Base-by-base conservation (phyloP, 768 basidiomycete species). In the Boletus speciosus region DNA sequence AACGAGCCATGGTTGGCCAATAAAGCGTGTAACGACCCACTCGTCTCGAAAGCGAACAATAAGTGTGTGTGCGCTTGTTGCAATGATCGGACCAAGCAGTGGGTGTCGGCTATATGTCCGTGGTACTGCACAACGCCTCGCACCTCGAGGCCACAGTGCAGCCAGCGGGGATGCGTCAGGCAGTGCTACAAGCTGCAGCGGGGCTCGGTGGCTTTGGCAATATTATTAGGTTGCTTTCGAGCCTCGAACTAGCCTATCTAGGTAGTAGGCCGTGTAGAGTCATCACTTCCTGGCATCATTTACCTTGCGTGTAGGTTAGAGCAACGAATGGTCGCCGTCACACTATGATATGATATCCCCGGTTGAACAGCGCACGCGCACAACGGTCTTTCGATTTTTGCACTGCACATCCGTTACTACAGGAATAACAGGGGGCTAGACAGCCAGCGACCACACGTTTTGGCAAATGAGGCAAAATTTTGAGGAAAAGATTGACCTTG, bases 91-190 rank as follows among this genome's bases (percentile, higher is more conserved):
- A 36, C 46, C 29, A 59, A 57, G 19, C 19, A 19, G 56, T 31
- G 43, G 47, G 44, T 39, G 53, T 48, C 57, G 59, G 59, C 41
- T 66, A 59, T 59, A 58, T 56, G 32, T 38, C n/a, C 8, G 35
- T 19, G 47, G 34, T 29, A 35, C 27, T 41, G 29, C n/a, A 54
- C 64, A 61, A 64, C 10, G 65, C 57, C 51, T 31, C 38, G 27
- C 42, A 40, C 63, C 66, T 60, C 52, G 66, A 65, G 65, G 66
- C 56, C 42, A 40, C 45, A 38, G 38, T 65, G 63, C 63, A 62
- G 55, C 57, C 12, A 54, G 40, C 59, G 48, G 62, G 63, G 46
- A 62, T 52, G 54, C 37, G n/a, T 25, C 51, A 50, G 57, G 62
- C 64, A 31, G 55, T 64, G 65, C 48, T 38, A 11, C 36, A 42